Conservation (phyloP, 2,329 filamentous ascomycete species). For the Torrubiella hemipterigena region DNA sequence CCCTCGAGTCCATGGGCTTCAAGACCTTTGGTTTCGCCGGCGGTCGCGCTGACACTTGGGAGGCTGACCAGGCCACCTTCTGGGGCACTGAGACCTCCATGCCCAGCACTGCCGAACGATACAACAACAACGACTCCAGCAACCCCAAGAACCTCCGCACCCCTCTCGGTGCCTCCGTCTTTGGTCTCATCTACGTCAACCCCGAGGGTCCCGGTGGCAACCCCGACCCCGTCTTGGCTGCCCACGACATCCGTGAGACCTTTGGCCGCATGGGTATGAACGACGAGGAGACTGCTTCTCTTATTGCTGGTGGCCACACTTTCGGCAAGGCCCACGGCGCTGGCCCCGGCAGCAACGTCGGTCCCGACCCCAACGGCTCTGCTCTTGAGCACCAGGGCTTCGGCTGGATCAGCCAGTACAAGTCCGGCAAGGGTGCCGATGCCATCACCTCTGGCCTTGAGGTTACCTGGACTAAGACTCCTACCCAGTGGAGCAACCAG, state of each 20-base stretch:
- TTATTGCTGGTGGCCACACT: slow-evolving; percentile 67
- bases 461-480: slow-evolving; percentile 68
- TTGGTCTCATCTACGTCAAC: slow-evolving; percentile 75
- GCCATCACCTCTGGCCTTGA: slow-evolving; percentile 68
- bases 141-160: slow-evolving; percentile 39
- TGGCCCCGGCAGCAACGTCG: slow-evolving; percentile 49
- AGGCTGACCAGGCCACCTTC: slow-evolving; percentile 65
- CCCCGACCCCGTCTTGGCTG: slow-evolving; percentile 58
- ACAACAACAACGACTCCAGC: slow-evolving; percentile 28
- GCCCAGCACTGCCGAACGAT: slow-evolving; percentile 64
- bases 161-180: slow-evolving; percentile 52
- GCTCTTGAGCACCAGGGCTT: slow-evolving; percentile 55
- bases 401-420: slow-evolving; percentile 57
- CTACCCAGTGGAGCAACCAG: slow-evolving; percentile 63
- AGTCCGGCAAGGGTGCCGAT: slow-evolving; percentile 56
- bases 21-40: slow-evolving; percentile 62
- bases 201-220: slow-evolving; percentile 65
- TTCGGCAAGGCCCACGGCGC: slow-evolving; percentile 78
- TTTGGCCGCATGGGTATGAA: slow-evolving; percentile 77
- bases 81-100: slow-evolving; percentile 66
- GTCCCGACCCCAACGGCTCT: slow-evolving; percentile 54
- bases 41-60: slow-evolving; percentile 61
- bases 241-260: slow-evolving; percentile 59
- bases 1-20: slow-evolving; percentile 65
- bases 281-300: slow-evolving; percentile 68